These are phyloP conservation scores for Alternaria tenuissima DNA, from an alignment of 2,329 filamentous ascomycete species.

Conservation along the genomic window DNA sequence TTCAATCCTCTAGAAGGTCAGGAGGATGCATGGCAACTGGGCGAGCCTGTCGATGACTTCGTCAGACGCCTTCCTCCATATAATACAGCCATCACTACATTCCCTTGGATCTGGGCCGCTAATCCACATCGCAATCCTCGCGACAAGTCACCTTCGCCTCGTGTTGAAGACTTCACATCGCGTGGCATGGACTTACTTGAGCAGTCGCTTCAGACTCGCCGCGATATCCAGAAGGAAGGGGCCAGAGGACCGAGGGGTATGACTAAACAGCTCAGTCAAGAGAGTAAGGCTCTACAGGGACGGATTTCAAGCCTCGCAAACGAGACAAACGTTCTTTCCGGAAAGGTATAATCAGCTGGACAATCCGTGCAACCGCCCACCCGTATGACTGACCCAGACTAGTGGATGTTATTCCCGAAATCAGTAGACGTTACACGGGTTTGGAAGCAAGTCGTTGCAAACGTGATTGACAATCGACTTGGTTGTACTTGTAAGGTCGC, in stretches of 20 bases:
- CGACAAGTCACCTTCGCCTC: constrained; percentile 39
- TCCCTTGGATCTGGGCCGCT: constrained; percentile 76
- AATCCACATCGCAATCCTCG: constrained; percentile 65
- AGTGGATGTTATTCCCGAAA: constrained; percentile 79
- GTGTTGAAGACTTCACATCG: constrained; percentile 60
- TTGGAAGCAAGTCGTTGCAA: constrained; percentile 73
- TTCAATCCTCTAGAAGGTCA: constrained; percentile 67
- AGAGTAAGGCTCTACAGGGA: constrained; percentile 56
- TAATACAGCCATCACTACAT: constrained; percentile 55
- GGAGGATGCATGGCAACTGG: constrained; percentile 66
- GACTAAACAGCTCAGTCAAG: constrained; percentile 51
- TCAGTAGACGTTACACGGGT: constrained; percentile 64
- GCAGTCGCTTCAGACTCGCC: constrained; percentile 56
- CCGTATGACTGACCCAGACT: constrained; percentile 12
- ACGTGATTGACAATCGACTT: constrained; percentile 72
- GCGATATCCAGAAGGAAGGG: constrained; percentile 61
- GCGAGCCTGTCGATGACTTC: constrained; percentile 71
- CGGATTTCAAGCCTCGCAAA: constrained; percentile 70
- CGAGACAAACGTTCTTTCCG: constrained; percentile 65
- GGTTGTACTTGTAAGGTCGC: constrained; percentile 78
- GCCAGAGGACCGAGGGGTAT: constrained; percentile 55
- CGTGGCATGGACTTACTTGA: constrained; percentile 65
- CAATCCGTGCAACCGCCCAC: not conserved
- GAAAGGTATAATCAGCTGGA: constrained; percentile 65
- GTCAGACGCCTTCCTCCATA: constrained; percentile 72